Evolutionary conservation across 2,329 filamentous ascomycete species (phyloP), one percentile per base, ranked within the genome.

Genomic region (Neofusicoccum parvum): DNA sequence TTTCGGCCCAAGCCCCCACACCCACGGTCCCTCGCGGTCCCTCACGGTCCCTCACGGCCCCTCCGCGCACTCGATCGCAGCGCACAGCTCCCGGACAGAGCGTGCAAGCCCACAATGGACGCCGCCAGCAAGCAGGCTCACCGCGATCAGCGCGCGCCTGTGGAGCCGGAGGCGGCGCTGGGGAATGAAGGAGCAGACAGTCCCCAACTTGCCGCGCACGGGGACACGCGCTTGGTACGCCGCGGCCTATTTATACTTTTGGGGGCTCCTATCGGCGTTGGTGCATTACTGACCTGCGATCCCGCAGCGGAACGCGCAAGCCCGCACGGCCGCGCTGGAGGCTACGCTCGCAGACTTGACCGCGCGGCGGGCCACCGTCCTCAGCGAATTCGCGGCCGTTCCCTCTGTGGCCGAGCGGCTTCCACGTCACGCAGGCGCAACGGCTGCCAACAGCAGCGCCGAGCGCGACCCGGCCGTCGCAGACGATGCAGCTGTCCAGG

Each of bases 271-370:
- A 46, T 59, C n/a, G 41, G 54, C 54, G 10, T 20, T 23, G 23
- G 9, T 32, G 37, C 37, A 49, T 45, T 39, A 63, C 60, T 63
- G 60, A 64, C 62, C 62, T 37, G 17, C 11, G 20, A 17, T 34
- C 34, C 11, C 20, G 15, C 23, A 65, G 63, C 51, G 23, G 41
- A 41, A 58, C 63, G 36, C 37, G 34, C 51, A 58, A 34, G 46
- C 10, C 23, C 27, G 51, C 23, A n/a, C 41, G 20, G 15, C 11
- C 7, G 54, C 49, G 32, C 62, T 53, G 36, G 78, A 85, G 74
- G 71, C 78, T 12, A 84, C 82, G 60, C 81, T 85, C 23, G 72
- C 79, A 0, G 73, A 78, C 23, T 78, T 87, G 3, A 75, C 80
- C 70, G 68, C 79, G 14, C 78, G 84, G 68, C 80, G 78, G 48